Evolutionary conservation across 1,139 yeast species (phyloP), one percentile per base, ranked within the genome.

Genomic region (Kodamaea sp.): DNA sequence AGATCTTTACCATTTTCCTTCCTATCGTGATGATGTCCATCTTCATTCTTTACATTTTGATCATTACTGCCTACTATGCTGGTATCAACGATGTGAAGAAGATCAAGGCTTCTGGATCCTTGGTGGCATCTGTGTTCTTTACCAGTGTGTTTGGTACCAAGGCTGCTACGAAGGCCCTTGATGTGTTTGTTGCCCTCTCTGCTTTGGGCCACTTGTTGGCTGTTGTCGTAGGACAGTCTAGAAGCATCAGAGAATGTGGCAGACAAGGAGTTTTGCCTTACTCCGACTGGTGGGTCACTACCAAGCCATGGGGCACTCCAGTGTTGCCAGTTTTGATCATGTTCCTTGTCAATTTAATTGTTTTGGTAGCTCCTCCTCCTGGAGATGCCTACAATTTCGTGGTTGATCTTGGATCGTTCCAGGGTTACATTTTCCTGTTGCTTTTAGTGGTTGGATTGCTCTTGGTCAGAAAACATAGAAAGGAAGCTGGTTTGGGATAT

Each of bases 381-480:
- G 76, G 76, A 19, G 70, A 65, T 42, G 75, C 76, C 4, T 70
- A 67, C 43, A 69, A 69, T 44, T 67, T 70, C 31, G 60, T 70
- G 29, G 59, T 57, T 28, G 63, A 57, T 41, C 43, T 59, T 37
- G 61, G 62, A 3, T 52, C 63, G 1, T 36, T 26, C 21, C 29
- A 32, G 4, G 23, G 23, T 5, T 36, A 32, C 29, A 22, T 70
- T 30, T 69, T 70, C 53, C 60, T 60, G 33, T 43, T 64, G 19
- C 47, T 61, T 15, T 49, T 66, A 31, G 59, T 59, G 12, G 42
- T 65, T 28, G 75, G 75, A 1, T 44, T 69, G 28, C 32, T 69
- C 26, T 47, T 48, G 19, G 55, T 66, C 13, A 58, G 75, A 50
- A 57, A 51, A 34, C 51, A 56, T 28, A 57, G 75, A 43, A 61